Evolutionary conservation across 495 filamentous ascomycete genomes (phyloP).

Genomic region (Melanomma pulvis-pyrius): DNA sequence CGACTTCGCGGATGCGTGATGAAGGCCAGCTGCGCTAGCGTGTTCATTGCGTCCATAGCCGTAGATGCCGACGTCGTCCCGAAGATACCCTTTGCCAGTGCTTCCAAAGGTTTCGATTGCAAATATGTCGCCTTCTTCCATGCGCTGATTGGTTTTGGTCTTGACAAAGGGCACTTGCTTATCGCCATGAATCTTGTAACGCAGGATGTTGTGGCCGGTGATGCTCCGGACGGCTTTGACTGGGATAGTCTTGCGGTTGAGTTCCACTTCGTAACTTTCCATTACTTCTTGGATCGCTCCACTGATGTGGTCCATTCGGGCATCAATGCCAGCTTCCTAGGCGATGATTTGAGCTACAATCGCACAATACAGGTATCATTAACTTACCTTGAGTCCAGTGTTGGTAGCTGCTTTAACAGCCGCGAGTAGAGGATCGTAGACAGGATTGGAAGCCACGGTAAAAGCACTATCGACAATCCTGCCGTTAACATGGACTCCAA

Average conservation of each 20-base stretch:
- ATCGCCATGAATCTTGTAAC: slow-evolving; percentile 82
- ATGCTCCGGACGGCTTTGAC: slow-evolving; percentile 87
- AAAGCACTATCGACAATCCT: slow-evolving; percentile 93
- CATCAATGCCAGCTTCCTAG: slow-evolving; percentile 79
- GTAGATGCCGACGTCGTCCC: slow-evolving; percentile 67
- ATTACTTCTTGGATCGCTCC: slow-evolving; percentile 80
- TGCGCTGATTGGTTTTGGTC: slow-evolving; percentile 68
- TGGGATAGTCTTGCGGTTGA: slow-evolving; percentile 75
- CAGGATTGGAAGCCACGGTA: slow-evolving; percentile 82
- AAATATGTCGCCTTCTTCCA: slow-evolving; percentile 93
- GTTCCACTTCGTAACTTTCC: slow-evolving; percentile 85
- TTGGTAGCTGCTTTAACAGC: slow-evolving; percentile 88
- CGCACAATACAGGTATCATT: neutral
- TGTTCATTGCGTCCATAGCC: slow-evolving; percentile 62
- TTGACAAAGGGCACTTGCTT: slow-evolving; percentile 94
- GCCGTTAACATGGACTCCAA: slow-evolving; percentile 88
- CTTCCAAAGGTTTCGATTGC: slow-evolving; percentile 94
- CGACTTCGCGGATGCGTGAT: slow-evolving; percentile 70
- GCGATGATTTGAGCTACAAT: slow-evolving; percentile 7
- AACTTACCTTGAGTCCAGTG: slow-evolving; percentile 66
- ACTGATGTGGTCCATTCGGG: slow-evolving; percentile 75
- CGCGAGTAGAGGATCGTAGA: slow-evolving; percentile 79
- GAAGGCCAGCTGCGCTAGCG: slow-evolving; percentile 61
- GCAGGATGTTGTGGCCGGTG: slow-evolving; percentile 85
- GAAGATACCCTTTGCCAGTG: slow-evolving; percentile 83